These are phyloP conservation scores for Periconia macrospinosa DNA, from an alignment of 2,329 filamentous ascomycete species.

Conservation along the genomic window DNA sequence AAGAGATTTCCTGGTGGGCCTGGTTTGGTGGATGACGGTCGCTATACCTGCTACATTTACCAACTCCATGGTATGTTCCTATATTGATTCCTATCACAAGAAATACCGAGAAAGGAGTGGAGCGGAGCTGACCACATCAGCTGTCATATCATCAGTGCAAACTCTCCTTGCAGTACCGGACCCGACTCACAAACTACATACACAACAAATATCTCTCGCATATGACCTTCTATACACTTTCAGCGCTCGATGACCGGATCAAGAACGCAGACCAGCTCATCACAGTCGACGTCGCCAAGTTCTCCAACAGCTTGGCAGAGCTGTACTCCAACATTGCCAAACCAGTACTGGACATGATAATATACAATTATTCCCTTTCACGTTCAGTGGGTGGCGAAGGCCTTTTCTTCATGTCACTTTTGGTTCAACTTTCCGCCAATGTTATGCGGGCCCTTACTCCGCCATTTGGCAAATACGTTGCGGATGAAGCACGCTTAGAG, in stretches of 20 bases:
- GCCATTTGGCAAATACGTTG: slow-evolving; percentile 96
- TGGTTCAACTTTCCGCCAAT: slow-evolving; percentile 90
- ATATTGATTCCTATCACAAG: too few relatives aligned
- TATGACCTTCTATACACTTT: slow-evolving; percentile 96
- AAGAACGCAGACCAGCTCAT: slow-evolving; percentile 98
- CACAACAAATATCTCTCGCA: slow-evolving; percentile 96
- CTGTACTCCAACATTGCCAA: slow-evolving; percentile 97
- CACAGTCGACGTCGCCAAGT: slow-evolving; percentile 93
- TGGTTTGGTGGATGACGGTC: slow-evolving; percentile 98
- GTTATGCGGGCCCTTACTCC: slow-evolving; percentile 94
- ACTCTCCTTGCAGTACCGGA: slow-evolving; percentile 88
- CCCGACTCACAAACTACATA: slow-evolving; percentile 88
- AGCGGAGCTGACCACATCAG: slow-evolving; percentile 49
- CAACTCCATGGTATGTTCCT: slow-evolving; percentile 83
- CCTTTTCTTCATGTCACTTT: slow-evolving; percentile 89
- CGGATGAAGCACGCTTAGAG: slow-evolving; percentile 90
- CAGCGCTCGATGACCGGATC: slow-evolving; percentile 92
- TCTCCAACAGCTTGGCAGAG: slow-evolving; percentile 92
- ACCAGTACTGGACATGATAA: slow-evolving; percentile 89
- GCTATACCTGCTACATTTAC: slow-evolving; percentile 96
- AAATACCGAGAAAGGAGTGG: background rate
- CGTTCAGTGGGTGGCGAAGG: slow-evolving; percentile 95
- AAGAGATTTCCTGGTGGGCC: slow-evolving; percentile 81
- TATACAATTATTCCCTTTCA: slow-evolving; percentile 94
- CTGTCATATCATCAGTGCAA: slow-evolving; percentile 96